phyloP scores from a whole-genome alignment of 805 yeast genomes.

The Myxozyma neglecta region DNA sequence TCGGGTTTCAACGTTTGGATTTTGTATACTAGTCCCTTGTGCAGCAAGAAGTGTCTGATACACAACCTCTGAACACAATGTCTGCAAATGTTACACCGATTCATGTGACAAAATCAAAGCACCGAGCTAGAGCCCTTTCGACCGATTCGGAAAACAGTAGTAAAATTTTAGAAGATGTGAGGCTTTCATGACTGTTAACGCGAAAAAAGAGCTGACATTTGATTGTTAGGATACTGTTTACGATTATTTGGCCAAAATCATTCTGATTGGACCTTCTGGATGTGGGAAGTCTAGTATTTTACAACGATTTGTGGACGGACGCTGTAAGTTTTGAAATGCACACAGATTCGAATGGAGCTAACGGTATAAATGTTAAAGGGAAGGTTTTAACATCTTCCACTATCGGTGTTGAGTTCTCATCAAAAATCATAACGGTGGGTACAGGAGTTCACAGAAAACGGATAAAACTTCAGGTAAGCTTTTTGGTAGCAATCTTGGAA shows the following conservation, averaged over 20 bases:
- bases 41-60: no score
- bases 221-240: constrained; percentile 33
- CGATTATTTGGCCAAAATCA: constrained; percentile 44
- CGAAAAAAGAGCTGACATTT: background rate
- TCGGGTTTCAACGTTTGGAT: background rate
- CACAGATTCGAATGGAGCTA: background rate
- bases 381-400: constrained; percentile 41
- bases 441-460: constrained; percentile 34
- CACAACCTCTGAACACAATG: background rate
- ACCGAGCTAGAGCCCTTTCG: constrained; percentile 14
- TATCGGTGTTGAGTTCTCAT: constrained; percentile 45
- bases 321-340: constrained; percentile 34
- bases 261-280: constrained; percentile 50
- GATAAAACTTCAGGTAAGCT: constrained; percentile 34
- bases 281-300: constrained; percentile 50
- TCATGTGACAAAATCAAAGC: constrained; percentile 7
- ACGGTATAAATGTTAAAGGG: constrained; percentile 33
- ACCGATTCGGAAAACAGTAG: constrained; percentile 16
- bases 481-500: background rate
- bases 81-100: constrained; percentile 5
- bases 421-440: constrained; percentile 42
- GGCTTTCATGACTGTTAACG: background rate
- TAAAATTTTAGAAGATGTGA: constrained; percentile 14
- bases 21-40: no score
- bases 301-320: constrained; percentile 45